A percentile compares a stretch with the other conserved stretches of the same genome.
phyloP scores from a whole-genome alignment of 2,329 filamentous ascomycete species.

The Fusarium caatingaense region DNA sequence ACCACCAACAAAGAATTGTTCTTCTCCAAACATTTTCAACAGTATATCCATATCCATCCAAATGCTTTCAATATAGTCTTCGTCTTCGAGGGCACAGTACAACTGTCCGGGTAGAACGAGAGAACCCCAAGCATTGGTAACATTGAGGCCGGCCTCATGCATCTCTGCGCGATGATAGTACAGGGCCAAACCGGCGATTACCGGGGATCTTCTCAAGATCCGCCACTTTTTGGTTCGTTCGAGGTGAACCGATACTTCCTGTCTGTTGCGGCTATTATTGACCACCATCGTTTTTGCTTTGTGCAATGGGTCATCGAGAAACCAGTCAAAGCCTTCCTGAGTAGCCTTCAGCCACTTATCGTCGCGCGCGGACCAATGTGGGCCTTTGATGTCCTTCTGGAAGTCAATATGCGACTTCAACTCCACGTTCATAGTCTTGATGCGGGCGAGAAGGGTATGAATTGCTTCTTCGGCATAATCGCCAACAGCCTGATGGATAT shows the following conservation, averaged over 20 bases:
- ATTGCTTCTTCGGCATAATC: neutral
- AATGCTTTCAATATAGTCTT: no score
- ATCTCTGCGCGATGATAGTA: neutral
- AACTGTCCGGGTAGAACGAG: neutral
- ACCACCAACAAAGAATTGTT: neutral
- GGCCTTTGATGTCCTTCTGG: neutral
- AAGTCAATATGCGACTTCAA: neutral
- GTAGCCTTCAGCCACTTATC: neutral
- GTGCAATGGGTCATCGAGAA: neutral
- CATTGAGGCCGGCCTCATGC: neutral
- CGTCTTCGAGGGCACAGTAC: neutral
- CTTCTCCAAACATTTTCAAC: neutral
- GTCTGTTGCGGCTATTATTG: neutral
- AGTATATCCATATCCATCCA: neutral
- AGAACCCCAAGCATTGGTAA: neutral
- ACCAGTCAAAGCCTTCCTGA: neutral
- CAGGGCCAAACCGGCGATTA: neutral
- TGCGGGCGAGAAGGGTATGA: neutral
- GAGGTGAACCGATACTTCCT: neutral
- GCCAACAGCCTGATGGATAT: slow-evolving; percentile 52
- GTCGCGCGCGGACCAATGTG: neutral
- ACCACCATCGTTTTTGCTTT: neutral
- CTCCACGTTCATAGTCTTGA: neutral
- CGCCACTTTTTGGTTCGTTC: neutral
- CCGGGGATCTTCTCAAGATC: neutral